These are phyloP conservation scores for Lipomyces japonicus DNA, from an alignment of 805 yeast species.

Conservation along the genomic window DNA sequence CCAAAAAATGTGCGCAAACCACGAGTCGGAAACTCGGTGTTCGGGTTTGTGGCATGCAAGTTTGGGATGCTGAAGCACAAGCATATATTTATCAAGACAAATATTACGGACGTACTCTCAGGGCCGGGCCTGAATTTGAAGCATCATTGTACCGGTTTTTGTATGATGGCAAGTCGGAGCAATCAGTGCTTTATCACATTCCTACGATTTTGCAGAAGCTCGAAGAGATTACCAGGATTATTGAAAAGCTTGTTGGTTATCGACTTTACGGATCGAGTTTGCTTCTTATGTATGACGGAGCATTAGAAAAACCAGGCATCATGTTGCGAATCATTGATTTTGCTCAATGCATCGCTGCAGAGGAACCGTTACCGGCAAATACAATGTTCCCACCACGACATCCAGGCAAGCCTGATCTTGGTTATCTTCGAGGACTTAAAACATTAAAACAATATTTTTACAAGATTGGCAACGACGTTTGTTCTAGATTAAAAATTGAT, in stretches of 20 bases:
- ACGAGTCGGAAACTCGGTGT: slow-evolving; percentile 83
- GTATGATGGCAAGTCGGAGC: slow-evolving; percentile 63
- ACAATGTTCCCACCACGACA: slow-evolving; percentile 70
- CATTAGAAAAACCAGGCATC: slow-evolving; percentile 29
- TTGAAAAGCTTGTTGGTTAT: slow-evolving; percentile 62
- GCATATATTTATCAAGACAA: slow-evolving; percentile 73
- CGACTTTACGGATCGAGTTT: slow-evolving; percentile 89
- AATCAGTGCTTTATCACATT: slow-evolving; percentile 61
- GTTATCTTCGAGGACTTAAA: slow-evolving; percentile 76
- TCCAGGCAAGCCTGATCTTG: slow-evolving; percentile 63
- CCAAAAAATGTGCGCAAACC: slow-evolving; percentile 73
- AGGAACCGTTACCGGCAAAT: slow-evolving; percentile 41
- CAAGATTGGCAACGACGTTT: slow-evolving; percentile 49
- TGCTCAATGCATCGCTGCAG: slow-evolving; percentile 83
- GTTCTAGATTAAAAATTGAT: neutral
- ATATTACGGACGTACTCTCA: slow-evolving; percentile 81
- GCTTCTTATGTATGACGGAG: slow-evolving; percentile 83
- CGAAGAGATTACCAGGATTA: slow-evolving; percentile 53
- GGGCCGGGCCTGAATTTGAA: slow-evolving; percentile 72
- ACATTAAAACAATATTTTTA: slow-evolving; percentile 69
- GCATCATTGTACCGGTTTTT: slow-evolving; percentile 69
- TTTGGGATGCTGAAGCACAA: slow-evolving; percentile 52
- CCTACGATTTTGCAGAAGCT: slow-evolving; percentile 62
- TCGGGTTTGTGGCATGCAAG: slow-evolving; percentile 92
- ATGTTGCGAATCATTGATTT: slow-evolving; percentile 83